Conservation (phyloP, 805 yeast genomes). For the Metschnikowia gelsemii region DNA sequence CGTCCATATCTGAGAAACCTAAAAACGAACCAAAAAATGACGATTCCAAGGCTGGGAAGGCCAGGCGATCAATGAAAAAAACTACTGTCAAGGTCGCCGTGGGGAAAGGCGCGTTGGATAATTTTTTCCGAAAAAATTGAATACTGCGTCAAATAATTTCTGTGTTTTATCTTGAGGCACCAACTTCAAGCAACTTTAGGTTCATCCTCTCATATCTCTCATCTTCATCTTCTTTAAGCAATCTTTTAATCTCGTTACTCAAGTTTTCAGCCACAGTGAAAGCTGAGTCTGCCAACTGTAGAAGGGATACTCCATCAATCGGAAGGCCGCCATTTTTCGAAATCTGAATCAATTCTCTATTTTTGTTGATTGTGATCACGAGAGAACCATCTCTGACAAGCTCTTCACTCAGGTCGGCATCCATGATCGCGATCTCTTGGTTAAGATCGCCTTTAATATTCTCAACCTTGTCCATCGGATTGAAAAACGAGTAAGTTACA, state of each 20-base stretch:
- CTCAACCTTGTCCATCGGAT: conserved; percentile 61
- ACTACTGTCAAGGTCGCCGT: conserved; percentile 43
- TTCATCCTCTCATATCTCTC: conserved; percentile 41
- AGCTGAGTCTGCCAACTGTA: conserved; percentile 70
- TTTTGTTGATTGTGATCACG: conserved; percentile 84
- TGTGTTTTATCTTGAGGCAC: conserved; percentile 29
- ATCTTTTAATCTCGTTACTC: conserved; percentile 60
- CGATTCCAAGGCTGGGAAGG: conserved; percentile 22
- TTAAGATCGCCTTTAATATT: conserved; percentile 67
- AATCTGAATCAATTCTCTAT: conserved; percentile 87
- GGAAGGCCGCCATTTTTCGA: conserved; percentile 89
- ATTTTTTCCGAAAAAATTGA: conserved; percentile 53
- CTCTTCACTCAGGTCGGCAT: conserved; percentile 79
- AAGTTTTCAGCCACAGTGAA: conserved; percentile 57
- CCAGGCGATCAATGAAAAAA: conserved; percentile 27
- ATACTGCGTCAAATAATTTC: neutral
- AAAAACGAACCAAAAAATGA: conserved; percentile 17
- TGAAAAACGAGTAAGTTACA: conserved; percentile 83
- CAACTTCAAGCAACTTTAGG: conserved; percentile 36
- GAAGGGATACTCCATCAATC: conserved; percentile 65
- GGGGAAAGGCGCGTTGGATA: conserved; percentile 69
- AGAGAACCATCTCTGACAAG: conserved; percentile 70
- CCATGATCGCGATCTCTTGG: conserved; percentile 63
- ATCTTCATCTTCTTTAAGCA: conserved; percentile 54
- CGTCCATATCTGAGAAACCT: conserved; percentile 19